A percentile compares a stretch with the other conserved stretches of the same genome.
phyloP scores from a whole-genome alignment of 805 yeast genomes.

The Metschnikowia peoriensis region DNA sequence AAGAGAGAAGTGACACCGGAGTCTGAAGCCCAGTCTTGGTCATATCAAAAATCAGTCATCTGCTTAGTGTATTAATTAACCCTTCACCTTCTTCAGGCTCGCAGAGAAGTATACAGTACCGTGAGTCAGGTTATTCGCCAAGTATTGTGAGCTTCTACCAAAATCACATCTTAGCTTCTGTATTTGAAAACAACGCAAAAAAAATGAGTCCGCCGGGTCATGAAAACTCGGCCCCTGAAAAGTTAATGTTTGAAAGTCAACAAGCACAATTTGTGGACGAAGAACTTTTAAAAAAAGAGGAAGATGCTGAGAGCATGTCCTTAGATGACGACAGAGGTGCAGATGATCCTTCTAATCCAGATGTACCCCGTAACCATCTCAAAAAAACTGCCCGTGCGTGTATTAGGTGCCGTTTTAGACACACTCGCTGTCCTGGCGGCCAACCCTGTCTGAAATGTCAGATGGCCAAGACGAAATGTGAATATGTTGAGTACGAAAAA shows the following conservation, averaged over 20 bases:
- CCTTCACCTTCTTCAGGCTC: neutral
- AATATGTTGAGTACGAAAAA: conserved; percentile 68
- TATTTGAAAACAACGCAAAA: neutral
- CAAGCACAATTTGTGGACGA: neutral
- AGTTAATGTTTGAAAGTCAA: neutral
- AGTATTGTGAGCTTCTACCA: neutral
- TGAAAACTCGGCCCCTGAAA: neutral
- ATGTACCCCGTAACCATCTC: conserved; percentile 11
- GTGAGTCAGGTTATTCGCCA: neutral
- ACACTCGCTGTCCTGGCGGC: conserved; percentile 76
- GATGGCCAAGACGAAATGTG: conserved; percentile 57
- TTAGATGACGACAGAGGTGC: conserved; percentile 4
- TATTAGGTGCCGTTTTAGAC: conserved; percentile 66
- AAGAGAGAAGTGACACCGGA: too few relatives aligned
- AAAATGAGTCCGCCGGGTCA: conserved; percentile 2
- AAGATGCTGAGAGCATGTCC: conserved; percentile 4
- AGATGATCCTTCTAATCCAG: conserved; percentile 3
- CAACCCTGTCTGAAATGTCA: conserved; percentile 67
- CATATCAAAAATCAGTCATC: too few relatives aligned
- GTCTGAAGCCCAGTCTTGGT: too few relatives aligned
- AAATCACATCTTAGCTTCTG: neutral
- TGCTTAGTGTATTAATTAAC: neutral
- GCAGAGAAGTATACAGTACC: conserved; percentile 7
- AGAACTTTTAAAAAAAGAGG: conserved; percentile 1
- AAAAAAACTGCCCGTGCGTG: conserved; percentile 49